Percentiles rank a stretch among this genome's conserved stretches.
Conservation (phyloP, 768 basidiomycete species). For the Termitomyces sp. region DNA sequence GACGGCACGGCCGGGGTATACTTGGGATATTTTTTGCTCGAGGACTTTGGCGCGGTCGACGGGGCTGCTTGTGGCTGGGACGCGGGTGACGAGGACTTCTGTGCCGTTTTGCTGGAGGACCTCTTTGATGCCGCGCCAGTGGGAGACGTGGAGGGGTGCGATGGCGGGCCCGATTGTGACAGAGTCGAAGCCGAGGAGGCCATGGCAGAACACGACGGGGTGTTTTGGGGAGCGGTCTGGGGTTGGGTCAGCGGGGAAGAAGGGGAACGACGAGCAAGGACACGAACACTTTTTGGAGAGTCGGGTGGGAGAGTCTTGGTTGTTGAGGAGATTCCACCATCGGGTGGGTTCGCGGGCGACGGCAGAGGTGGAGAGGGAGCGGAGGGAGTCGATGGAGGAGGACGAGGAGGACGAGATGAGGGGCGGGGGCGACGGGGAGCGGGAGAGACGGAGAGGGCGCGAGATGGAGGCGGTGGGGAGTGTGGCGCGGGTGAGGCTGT, state of each 20-base stretch:
- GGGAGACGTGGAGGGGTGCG: slow-evolving; percentile 80
- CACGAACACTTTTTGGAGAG: slow-evolving; percentile 58
- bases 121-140: slow-evolving; percentile 97
- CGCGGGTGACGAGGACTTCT: slow-evolving; percentile 90
- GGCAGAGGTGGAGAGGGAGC: slow-evolving; percentile 24
- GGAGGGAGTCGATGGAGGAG: slow-evolving; percentile 60
- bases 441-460: slow-evolving; percentile 25
- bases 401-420: slow-evolving; percentile 37
- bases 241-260: slow-evolving; percentile 3
- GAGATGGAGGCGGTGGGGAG: slow-evolving; percentile 63
- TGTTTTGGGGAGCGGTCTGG: slow-evolving; percentile 76
- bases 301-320: slow-evolving; percentile 48
- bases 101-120: slow-evolving; percentile 85
- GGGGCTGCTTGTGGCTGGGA: slow-evolving; percentile 89
- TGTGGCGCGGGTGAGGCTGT: slow-evolving; percentile 54
- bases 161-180: slow-evolving; percentile 76
- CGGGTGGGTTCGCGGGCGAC: slow-evolving; percentile 19
- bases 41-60: slow-evolving; percentile 88
- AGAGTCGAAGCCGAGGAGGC: slow-evolving; percentile 86
- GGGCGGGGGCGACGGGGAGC: slow-evolving; percentile 28
- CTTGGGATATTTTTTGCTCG: slow-evolving; percentile 74
- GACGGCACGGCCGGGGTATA: slow-evolving; percentile 78
- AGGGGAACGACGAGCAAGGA: slow-evolving; percentile 10
- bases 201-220: slow-evolving; percentile 95
- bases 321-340: slow-evolving; percentile 57